Evolutionary conservation across 2,329 filamentous ascomycete species (phyloP).

Genomic region (Rhinocladiella mackenziei): DNA sequence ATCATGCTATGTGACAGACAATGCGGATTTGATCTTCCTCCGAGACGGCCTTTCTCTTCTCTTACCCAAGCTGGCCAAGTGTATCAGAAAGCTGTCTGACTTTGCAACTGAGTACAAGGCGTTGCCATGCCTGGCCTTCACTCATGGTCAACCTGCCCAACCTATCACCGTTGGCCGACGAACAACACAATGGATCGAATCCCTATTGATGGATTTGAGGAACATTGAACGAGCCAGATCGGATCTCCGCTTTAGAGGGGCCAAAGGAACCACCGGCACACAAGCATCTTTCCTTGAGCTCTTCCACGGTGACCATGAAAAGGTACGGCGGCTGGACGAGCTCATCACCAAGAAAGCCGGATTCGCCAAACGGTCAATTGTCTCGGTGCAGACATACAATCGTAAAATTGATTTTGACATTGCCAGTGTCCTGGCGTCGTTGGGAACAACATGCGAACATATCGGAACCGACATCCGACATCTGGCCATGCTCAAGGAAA

Average conservation of each 20-base stretch:
- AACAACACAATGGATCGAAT: slow-evolving; percentile 70
- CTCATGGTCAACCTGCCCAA: slow-evolving; percentile 59
- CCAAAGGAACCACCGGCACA: slow-evolving; percentile 68
- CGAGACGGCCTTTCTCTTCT: slow-evolving; percentile 71
- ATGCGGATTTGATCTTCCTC: slow-evolving; percentile 70
- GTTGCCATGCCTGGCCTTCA: slow-evolving; percentile 70
- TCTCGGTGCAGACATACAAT: slow-evolving; percentile 71
- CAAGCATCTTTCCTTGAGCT: slow-evolving; percentile 74
- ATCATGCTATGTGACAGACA: slow-evolving; percentile 62
- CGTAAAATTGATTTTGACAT: slow-evolving; percentile 78
- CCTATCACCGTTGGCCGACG: slow-evolving; percentile 65
- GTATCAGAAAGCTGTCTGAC: slow-evolving; percentile 67
- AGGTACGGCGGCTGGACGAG: slow-evolving; percentile 60
- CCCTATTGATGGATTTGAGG: slow-evolving; percentile 70
- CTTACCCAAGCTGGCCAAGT: slow-evolving; percentile 70
- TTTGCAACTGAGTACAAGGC: slow-evolving; percentile 73
- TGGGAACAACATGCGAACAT: slow-evolving; percentile 73
- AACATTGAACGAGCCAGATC: slow-evolving; percentile 66
- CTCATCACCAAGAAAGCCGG: slow-evolving; percentile 64
- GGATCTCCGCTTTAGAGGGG: slow-evolving; percentile 71
- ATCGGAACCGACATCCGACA: slow-evolving; percentile 73
- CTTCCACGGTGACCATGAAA: slow-evolving; percentile 56
- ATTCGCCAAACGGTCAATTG: slow-evolving; percentile 50
- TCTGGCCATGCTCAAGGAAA: slow-evolving; percentile 71
- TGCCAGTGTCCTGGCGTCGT: slow-evolving; percentile 72